Evolutionary conservation across 179 eudicot genomes (phyloP), one percentile per base, ranked within the genome.

Genomic region (Dionaea muscipula): DNA sequence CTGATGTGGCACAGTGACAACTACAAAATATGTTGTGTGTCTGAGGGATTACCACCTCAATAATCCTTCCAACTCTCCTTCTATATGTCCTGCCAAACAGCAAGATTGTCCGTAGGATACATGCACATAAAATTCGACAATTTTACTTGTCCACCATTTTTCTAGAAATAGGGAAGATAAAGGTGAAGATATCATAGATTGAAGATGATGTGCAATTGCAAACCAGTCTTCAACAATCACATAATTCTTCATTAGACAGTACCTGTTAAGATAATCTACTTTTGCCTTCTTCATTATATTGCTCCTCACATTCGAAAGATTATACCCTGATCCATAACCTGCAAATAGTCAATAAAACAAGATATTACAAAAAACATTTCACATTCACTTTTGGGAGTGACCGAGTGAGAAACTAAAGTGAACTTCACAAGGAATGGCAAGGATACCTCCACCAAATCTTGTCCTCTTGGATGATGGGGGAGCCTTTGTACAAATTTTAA

Each of bases 241-340:
- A 19, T 11, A 22, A 10, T 41, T 3, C 26, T 31, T 62, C 25
- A 47, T 31, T 31, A 31, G 35, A 41, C 27, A 49, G 50, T 71
- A 82, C 95, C 97, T 78, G 61, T 83, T 84, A 26, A 73, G 63
- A 55, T 65, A 80, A 26, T 90, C 86, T 61, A 68, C 35, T 72
- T 82, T 90, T 36, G 95, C 80, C 75, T 90, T 90, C 81, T 77
- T 86, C 91, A 90, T 75, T 60, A 90, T 60, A 77, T 64, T 69
- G 77, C 95, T 86, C 67, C 76, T 90, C 23, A 77, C 73, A 75
- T 78, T 83, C 72, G 79, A 65, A 53, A 77, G 20, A 56, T 63
- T 71, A 62, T 64, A 60, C 24, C 85, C 82, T 35, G 51, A 66
- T 62, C 91, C 80, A 64, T 67, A 81, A 47, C 78, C 89, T 83